phyloP scores from a whole-genome alignment of 2,329 filamentous ascomycete genomes.

The Thermomyces lanuginosus region DNA sequence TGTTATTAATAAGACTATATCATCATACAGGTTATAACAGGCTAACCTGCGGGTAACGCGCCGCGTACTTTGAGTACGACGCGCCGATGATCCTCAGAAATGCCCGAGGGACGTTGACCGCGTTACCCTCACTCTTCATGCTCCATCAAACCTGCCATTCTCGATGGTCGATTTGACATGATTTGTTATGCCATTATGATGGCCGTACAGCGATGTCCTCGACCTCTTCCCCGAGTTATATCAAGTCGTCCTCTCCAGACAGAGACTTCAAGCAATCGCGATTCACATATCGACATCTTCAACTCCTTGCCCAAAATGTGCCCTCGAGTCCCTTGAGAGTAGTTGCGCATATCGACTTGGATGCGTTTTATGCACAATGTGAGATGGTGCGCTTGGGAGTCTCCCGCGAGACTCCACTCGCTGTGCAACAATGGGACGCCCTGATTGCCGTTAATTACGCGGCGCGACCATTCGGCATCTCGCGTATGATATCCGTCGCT shows the following conservation, averaged over 20 bases:
- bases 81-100: no score
- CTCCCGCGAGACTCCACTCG: constrained; percentile 61
- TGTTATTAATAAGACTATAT: no score
- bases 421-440: constrained; percentile 89
- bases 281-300: constrained; percentile 73
- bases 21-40: no score
- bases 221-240: constrained; percentile 49
- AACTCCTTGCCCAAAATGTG: constrained; percentile 55
- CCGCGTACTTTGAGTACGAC: no score
- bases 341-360: constrained; percentile 82
- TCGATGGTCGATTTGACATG: neutral
- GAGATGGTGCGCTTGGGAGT: constrained; percentile 75
- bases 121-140: no score
- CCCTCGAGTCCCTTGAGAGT: constrained; percentile 65
- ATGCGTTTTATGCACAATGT: constrained; percentile 95
- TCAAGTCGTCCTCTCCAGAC: constrained; percentile 33
- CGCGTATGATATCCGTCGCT: constrained; percentile 56
- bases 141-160: no score
- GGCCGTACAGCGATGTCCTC: constrained; percentile 42
- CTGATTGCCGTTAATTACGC: constrained; percentile 95
- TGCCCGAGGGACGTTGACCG: no score
- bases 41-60: no score
- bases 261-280: constrained; percentile 37
- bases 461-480: constrained; percentile 64
- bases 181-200: constrained; percentile 9